These are phyloP conservation scores for Malbranchea cinnamomea DNA, from an alignment of 2,329 filamentous ascomycete genomes.

Conservation along the genomic window DNA sequence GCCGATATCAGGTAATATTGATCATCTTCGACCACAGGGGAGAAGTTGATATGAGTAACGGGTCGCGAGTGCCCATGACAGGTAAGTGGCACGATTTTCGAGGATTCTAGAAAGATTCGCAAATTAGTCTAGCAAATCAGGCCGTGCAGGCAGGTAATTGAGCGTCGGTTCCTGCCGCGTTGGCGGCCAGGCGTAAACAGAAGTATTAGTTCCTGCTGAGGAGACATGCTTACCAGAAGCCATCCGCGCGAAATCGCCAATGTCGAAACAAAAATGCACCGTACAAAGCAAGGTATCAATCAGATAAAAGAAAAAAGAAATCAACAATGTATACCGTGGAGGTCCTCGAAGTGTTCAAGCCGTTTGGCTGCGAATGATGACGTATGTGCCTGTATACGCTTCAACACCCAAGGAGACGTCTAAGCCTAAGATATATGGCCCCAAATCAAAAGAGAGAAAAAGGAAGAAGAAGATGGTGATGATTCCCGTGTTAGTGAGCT, in stretches of 20 bases:
- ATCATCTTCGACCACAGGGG: conserved; percentile 64
- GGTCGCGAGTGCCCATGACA: conserved; percentile 90
- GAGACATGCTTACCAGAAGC: conserved; percentile 6
- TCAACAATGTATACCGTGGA: neutral
- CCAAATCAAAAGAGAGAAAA: conserved; percentile 2
- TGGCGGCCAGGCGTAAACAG: too few relatives aligned
- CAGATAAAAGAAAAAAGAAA: conserved; percentile 3
- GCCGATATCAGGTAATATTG: conserved; percentile 87
- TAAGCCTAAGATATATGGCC: too few relatives aligned
- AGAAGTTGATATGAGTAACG: conserved; percentile 84
- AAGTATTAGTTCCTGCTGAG: too few relatives aligned
- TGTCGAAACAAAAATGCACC: neutral
- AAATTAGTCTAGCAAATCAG: too few relatives aligned
- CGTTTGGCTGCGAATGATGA: too few relatives aligned
- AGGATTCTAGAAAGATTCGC: conserved; percentile 8
- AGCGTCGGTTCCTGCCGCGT: too few relatives aligned
- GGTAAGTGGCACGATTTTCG: conserved; percentile 56
- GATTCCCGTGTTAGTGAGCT: neutral
- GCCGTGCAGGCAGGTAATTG: too few relatives aligned
- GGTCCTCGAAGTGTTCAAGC: conserved; percentile 1
- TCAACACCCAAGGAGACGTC: too few relatives aligned
- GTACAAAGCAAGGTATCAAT: neutral
- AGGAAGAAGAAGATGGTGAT: neutral
- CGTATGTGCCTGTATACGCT: too few relatives aligned
- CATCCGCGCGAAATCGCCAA: neutral